phyloP scores from a whole-genome alignment of 1,139 yeast species.

The Lodderomyces jiufengensis region DNA sequence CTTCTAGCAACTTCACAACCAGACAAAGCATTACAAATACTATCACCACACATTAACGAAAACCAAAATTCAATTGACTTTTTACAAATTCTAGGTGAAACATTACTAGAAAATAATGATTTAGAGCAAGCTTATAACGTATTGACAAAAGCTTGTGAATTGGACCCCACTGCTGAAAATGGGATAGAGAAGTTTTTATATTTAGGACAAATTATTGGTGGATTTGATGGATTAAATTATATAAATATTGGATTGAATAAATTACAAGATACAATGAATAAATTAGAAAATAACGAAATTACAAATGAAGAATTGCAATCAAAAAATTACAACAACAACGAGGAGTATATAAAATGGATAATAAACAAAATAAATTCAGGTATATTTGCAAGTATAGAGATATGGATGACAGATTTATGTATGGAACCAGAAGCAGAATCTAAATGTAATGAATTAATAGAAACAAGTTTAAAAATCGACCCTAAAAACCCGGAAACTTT shows the following conservation, averaged over 20 bases:
- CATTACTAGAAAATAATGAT: constrained; percentile 72
- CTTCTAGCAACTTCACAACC: constrained; percentile 38
- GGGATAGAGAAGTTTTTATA: constrained; percentile 84
- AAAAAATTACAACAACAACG: constrained; percentile 22
- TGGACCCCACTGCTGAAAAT: constrained; percentile 61
- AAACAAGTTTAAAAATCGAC: constrained; percentile 62
- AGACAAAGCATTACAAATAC: constrained; percentile 37
- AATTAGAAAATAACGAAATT: constrained; percentile 8
- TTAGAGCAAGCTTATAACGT: constrained; percentile 73
- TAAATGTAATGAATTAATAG: constrained; percentile 71
- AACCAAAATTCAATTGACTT: constrained; percentile 30
- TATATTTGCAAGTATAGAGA: constrained; percentile 81
- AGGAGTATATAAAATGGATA: constrained; percentile 34
- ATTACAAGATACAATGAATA: constrained; percentile 41
- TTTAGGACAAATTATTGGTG: constrained; percentile 89
- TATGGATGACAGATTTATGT: constrained; percentile 98
- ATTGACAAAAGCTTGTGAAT: constrained; percentile 57
- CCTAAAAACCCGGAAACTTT: constrained; percentile 70
- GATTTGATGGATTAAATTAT: constrained; percentile 65
- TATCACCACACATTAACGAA: constrained; percentile 27
- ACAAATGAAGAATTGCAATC: constrained; percentile 13
- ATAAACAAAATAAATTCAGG: constrained; percentile 65
- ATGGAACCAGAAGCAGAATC: constrained; percentile 88
- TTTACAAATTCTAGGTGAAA: constrained; percentile 60
- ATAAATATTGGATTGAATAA: constrained; percentile 61